A percentile compares a stretch with the other conserved stretches of the same genome.
Conservation (phyloP, 2,329 filamentous ascomycete genomes). For the Plectosphaerella plurivora region DNA sequence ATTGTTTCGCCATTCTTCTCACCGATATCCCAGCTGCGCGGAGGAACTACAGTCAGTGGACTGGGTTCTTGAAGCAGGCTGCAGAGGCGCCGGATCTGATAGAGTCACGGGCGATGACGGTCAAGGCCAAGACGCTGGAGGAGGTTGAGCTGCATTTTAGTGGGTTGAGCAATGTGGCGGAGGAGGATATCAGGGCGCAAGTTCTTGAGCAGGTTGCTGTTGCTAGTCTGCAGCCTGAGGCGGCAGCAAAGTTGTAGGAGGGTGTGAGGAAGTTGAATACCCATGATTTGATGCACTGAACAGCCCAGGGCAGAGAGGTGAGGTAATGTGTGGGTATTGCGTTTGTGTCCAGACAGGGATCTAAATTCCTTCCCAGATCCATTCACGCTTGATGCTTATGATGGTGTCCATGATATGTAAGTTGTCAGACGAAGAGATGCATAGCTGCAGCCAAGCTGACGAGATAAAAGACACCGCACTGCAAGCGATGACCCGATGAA, state of each 20-base stretch:
- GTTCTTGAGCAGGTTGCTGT: conserved; percentile 23
- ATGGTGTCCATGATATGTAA: too few relatives aligned
- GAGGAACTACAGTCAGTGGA: conserved; percentile 52
- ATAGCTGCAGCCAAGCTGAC: too few relatives aligned
- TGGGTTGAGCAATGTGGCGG: conserved; percentile 34
- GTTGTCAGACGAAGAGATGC: too few relatives aligned
- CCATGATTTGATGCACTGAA: not conserved
- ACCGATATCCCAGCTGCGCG: conserved; percentile 35
- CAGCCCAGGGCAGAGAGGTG: not conserved
- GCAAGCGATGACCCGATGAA: too few relatives aligned
- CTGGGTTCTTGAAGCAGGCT: conserved; percentile 46
- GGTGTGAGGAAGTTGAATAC: not conserved
- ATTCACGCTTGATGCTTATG: too few relatives aligned
- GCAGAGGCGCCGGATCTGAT: conserved; percentile 28
- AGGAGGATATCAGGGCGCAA: conserved; percentile 36
- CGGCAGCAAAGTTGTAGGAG: conserved; percentile 23
- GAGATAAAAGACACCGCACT: too few relatives aligned
- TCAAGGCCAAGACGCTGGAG: conserved; percentile 47
- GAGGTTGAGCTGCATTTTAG: conserved; percentile 41
- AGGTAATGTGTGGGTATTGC: too few relatives aligned
- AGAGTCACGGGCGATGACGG: conserved; percentile 33
- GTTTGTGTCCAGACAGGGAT: too few relatives aligned
- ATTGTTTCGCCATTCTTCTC: conserved; percentile 63
- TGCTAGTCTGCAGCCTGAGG: conserved; percentile 13
- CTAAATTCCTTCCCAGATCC: too few relatives aligned